Evolutionary conservation across 1,284 basidiomycete species (phyloP).

Genomic region (Xerocomus nothofagi): DNA sequence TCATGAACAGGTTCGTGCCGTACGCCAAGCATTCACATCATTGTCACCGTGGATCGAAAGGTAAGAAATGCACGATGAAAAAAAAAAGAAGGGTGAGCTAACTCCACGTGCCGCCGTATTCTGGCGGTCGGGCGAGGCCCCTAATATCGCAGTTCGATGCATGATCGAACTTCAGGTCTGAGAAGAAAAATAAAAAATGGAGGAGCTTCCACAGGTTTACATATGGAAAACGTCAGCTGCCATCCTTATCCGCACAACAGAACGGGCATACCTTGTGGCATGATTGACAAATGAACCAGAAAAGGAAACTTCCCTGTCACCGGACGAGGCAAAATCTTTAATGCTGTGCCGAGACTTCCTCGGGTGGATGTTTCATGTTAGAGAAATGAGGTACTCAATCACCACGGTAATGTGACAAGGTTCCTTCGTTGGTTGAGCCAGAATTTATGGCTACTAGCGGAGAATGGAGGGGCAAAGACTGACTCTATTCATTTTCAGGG

Average conservation of each 20-base stretch:
- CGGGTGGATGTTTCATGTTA: constrained; percentile 14
- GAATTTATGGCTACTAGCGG: background rate
- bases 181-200: constrained; percentile 17
- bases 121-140: background rate
- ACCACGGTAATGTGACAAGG: constrained; percentile 5
- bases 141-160: constrained; percentile 4
- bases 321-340: constrained; percentile 21
- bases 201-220: constrained; percentile 7
- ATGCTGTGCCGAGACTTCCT: constrained; percentile 27
- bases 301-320: constrained; percentile 17
- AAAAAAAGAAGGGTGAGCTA: background rate
- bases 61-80: background rate
- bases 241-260: constrained; percentile 3
- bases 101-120: constrained; percentile 14
- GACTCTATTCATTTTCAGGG: background rate
- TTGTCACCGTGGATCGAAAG: background rate
- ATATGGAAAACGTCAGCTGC: constrained; percentile 12
- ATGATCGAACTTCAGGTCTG: constrained; percentile 16
- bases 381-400: constrained; percentile 8
- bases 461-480: background rate
- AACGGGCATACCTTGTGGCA: background rate
- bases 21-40: background rate
- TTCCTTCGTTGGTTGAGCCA: constrained; percentile 1
- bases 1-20: constrained; percentile 6
- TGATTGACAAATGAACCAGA: constrained; percentile 1